Percentiles rank a stretch among this genome's conserved stretches.
These are phyloP conservation scores for Citrus sp. DNA, from an alignment of 345 rosid genomes.

Conservation along the genomic window DNA sequence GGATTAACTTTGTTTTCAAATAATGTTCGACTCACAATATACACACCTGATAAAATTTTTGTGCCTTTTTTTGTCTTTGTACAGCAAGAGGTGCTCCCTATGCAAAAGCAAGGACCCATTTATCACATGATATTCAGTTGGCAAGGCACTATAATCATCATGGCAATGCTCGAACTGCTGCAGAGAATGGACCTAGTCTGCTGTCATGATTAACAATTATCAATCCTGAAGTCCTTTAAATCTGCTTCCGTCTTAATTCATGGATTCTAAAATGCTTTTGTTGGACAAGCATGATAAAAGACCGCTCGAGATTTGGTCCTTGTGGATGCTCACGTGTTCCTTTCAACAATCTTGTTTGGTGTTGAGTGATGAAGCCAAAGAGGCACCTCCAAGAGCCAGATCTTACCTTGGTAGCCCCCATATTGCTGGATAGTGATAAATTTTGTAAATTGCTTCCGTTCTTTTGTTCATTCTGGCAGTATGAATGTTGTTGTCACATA, in stretches of 20 bases:
- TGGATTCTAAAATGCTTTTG: slow-evolving; percentile 9
- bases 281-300: neutral
- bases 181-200: slow-evolving; percentile 74
- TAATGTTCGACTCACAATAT: neutral
- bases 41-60: neutral
- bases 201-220: slow-evolving; percentile 41
- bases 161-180: slow-evolving; percentile 68
- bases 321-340: neutral
- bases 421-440: neutral
- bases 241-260: neutral
- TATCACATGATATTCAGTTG: slow-evolving; percentile 82
- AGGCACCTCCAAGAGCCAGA: slow-evolving; percentile 2
- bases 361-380: slow-evolving; percentile 8
- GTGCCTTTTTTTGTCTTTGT: slow-evolving; percentile 8
- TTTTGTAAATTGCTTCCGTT: slow-evolving; percentile 22
- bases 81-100: slow-evolving; percentile 97
- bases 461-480: slow-evolving; percentile 14
- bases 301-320: neutral
- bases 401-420: neutral
- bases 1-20: neutral
- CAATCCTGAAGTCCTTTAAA: neutral
- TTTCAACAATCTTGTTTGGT: neutral
- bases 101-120: slow-evolving; percentile 87
- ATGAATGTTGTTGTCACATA: slow-evolving; percentile 11
- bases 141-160: slow-evolving; percentile 61